Conservation (phyloP, 805 yeast genomes). For the Myxozyma nipponensis region DNA sequence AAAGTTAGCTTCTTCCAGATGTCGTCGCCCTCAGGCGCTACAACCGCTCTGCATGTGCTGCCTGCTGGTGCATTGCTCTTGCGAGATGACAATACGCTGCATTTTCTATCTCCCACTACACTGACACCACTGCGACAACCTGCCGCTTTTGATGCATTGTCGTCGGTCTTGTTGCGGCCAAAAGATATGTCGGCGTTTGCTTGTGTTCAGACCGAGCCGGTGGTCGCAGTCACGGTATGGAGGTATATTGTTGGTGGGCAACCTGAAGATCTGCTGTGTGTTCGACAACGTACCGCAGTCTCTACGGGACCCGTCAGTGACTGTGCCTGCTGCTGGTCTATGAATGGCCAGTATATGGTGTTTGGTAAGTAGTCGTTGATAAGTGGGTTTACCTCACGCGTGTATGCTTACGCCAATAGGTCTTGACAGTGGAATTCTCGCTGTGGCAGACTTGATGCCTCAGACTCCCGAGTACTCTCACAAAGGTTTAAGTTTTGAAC, state of each 20-base stretch:
- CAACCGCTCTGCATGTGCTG: slow-evolving; percentile 19
- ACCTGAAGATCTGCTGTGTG: slow-evolving; percentile 22
- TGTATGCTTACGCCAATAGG: not conserved
- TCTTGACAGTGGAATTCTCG: not conserved
- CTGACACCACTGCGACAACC: slow-evolving; percentile 22
- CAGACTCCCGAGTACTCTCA: not conserved
- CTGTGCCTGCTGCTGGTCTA: slow-evolving; percentile 13
- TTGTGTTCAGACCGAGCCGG: slow-evolving; percentile 18
- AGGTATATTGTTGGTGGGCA: slow-evolving; percentile 8
- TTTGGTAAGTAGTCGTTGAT: slow-evolving; percentile 4
- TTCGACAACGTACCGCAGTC: slow-evolving; percentile 12
- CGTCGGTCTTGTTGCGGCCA: slow-evolving; percentile 20
- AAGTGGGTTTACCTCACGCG: not conserved
- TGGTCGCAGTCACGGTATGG: slow-evolving; percentile 20
- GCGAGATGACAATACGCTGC: slow-evolving; percentile 22
- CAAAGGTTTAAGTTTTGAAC: not conserved
- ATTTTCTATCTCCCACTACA: slow-evolving; percentile 21
- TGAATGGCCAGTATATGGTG: slow-evolving; percentile 6
- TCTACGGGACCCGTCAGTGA: not conserved
- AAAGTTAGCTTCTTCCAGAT: no score
- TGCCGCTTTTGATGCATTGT: slow-evolving; percentile 22
- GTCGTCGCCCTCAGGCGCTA: not conserved
- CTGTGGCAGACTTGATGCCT: slow-evolving; percentile 3
- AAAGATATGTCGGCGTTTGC: slow-evolving; percentile 17
- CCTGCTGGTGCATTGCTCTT: slow-evolving; percentile 19